phyloP scores from a whole-genome alignment of 2,329 filamentous ascomycete genomes.

The Teratosphaeria gauchensis region DNA sequence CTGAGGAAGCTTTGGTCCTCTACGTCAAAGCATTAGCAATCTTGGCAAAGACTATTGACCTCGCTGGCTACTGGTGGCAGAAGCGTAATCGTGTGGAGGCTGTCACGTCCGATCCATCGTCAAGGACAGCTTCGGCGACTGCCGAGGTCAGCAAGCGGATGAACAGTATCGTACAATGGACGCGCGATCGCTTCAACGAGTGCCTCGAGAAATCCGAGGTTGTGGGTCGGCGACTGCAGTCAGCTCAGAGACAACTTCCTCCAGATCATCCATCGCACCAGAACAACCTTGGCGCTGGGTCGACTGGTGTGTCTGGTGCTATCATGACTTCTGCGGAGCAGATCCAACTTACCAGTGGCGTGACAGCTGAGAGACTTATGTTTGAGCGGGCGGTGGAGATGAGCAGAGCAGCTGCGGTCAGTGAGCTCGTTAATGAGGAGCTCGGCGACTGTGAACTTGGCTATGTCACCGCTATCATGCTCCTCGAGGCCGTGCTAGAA shows the following conservation, averaged over 20 bases:
- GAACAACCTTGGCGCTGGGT: conserved; percentile 56
- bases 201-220: conserved; percentile 93
- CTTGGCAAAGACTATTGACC: conserved; percentile 89
- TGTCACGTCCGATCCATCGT: conserved; percentile 29
- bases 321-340: conserved; percentile 62
- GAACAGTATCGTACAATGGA: conserved; percentile 92
- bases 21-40: conserved; percentile 91
- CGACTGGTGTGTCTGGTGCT: conserved; percentile 41
- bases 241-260: conserved; percentile 76
- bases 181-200: conserved; percentile 88
- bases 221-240: conserved; percentile 76
- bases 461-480: conserved; percentile 84
- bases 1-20: conserved; percentile 87
- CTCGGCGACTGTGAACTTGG: conserved; percentile 80
- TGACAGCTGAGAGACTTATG: conserved; percentile 95
- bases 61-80: conserved; percentile 82
- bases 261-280: conserved; percentile 80
- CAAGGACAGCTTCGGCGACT: conserved; percentile 9
- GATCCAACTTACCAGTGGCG: conserved; percentile 74
- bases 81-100: conserved; percentile 44
- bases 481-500: conserved; percentile 91
- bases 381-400: conserved; percentile 96
- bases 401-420: conserved; percentile 88
- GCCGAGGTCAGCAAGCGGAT: conserved; percentile 47
- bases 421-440: conserved; percentile 89